A percentile compares a stretch with the other conserved stretches of the same genome.
Conservation (phyloP, 2,329 filamentous ascomycete species). For the Dissoconium aciculare region DNA sequence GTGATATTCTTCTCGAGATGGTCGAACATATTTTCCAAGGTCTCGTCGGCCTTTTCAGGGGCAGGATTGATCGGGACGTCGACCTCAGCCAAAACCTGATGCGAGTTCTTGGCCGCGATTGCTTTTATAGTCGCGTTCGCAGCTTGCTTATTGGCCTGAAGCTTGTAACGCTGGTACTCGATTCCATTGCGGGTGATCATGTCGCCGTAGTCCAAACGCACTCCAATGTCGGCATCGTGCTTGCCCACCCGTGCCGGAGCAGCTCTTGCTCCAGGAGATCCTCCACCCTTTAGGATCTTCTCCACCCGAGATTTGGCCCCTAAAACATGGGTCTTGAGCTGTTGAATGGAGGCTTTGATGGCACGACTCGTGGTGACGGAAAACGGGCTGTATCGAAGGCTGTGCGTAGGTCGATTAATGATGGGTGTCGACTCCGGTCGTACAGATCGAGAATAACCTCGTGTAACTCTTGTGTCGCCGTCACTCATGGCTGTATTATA, state of each 20-base stretch:
- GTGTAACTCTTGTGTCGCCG: constrained; percentile 1
- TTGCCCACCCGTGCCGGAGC: constrained; percentile 2
- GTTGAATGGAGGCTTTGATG: constrained; percentile 1
- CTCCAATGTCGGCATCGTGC: constrained; percentile 3
- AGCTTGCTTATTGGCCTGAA: constrained; percentile 2
- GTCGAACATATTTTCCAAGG: not conserved
- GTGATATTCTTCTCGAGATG: no score
- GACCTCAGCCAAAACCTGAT: constrained; percentile 1
- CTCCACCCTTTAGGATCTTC: constrained; percentile 1
- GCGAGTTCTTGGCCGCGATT: constrained; percentile 1
- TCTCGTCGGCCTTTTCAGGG: constrained; percentile 1
- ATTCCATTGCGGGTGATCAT: not conserved
- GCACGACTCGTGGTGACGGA: constrained; percentile 1
- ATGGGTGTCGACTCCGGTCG: not conserved
- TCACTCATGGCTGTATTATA: not conserved
- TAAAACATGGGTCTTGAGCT: constrained; percentile 1
- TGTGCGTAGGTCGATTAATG: not conserved
- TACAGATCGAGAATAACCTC: not conserved
- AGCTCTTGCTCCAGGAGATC: constrained; percentile 1
- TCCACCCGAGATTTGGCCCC: not conserved
- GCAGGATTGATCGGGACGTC: constrained; percentile 1
- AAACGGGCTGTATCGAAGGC: not conserved
- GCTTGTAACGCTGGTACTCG: constrained; percentile 2
- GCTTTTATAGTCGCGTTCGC: constrained; percentile 2
- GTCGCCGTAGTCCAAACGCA: constrained; percentile 2